Evolutionary conservation across 352 stramenopile species (phyloP), one percentile per base, ranked within the genome.

Genomic region (Phytophthora foliorum): DNA sequence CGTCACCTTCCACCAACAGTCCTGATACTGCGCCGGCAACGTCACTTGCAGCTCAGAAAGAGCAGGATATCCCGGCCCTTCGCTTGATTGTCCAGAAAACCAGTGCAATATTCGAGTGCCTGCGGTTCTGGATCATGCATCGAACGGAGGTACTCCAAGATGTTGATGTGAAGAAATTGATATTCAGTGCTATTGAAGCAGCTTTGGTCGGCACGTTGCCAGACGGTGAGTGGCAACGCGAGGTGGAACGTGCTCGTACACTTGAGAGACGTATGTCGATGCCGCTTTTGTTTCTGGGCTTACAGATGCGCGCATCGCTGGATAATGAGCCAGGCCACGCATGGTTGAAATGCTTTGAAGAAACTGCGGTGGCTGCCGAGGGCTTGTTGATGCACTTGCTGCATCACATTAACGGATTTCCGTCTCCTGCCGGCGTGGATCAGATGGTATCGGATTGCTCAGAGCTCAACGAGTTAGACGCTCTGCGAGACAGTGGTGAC

Each of bases 91-190:
- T 93, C 14, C 82, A 92, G 54, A 96, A 96, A 68, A 95, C 86
- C 3, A 90, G 77, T 38, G 77, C 86, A 7, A 94, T 96, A 49
- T 96, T 96, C 46, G 89, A 96, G 57, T 93, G 87, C 45, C 62
- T 96, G 29, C 87, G 86, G 3, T 92, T 94, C 51, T 96, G 89
- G 89, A 74, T 96, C 22, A 95, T 96, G 83, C 68, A 90, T 58
- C 81, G 86, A 17, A 78, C 83, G 0, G 80, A 92, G 29, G 80
- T 93, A 0, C 60, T 96, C 31, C 78, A 95, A 63, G 89, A 96
- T 57, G 57, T 57, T 11, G 87, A 94, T 31, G 89, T 95, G 16
- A 92, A 92, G 51, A 95, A 93, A 57, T 69, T 96, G 13, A 71
- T 96, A 41, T 96, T 96, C 36, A 90, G 86, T 42, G 87, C 87